These are phyloP conservation scores for Tetracentron sinense DNA, from an alignment of 164 flowering plant species.

Conservation along the genomic window DNA sequence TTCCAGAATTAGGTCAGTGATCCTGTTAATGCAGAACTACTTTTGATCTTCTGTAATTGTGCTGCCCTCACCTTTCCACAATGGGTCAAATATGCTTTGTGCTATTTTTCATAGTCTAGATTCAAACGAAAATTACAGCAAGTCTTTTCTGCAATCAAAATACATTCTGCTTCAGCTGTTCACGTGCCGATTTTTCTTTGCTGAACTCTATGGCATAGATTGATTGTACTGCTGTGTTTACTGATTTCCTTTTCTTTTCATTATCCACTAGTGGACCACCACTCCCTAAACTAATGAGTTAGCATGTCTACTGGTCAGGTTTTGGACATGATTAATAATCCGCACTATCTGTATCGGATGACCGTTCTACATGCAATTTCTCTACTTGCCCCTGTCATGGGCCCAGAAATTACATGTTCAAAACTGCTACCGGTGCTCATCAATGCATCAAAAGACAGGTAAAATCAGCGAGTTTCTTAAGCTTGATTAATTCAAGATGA, in stretches of 20 bases:
- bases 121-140: no score
- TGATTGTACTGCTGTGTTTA: not conserved
- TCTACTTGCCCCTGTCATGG: conserved; percentile 93
- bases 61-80: no score
- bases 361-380: conserved; percentile 78
- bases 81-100: no score
- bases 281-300: not conserved
- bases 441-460: conserved; percentile 86
- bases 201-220: not conserved
- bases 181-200: not conserved
- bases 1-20: not conserved
- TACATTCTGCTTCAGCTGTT: not conserved
- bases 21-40: not conserved
- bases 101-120: no score
- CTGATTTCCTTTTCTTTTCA: not conserved
- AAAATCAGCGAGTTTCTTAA: not conserved
- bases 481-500: not conserved
- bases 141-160: not conserved
- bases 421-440: conserved; percentile 71
- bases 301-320: conserved; percentile 37
- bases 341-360: conserved; percentile 89
- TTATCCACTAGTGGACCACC: not conserved
- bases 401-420: conserved; percentile 84
- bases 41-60: not conserved
- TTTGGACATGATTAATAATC: conserved; percentile 72